These are phyloP conservation scores for Sarcocystis neurona DNA, from an alignment of 169 alveolate species.

Conservation along the genomic window DNA sequence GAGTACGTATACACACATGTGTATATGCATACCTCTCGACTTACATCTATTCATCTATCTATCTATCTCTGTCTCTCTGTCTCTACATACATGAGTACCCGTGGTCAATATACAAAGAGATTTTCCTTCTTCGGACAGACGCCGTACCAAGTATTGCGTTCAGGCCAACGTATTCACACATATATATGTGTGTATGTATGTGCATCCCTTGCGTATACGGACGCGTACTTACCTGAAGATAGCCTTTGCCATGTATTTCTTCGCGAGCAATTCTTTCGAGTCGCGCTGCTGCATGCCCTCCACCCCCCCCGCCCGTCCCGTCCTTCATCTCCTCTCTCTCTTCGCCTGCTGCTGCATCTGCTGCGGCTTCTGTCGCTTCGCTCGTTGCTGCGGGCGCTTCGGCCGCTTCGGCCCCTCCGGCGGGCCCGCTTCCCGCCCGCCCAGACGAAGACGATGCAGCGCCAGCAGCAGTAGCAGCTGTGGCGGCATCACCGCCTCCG, in stretches of 20 bases:
- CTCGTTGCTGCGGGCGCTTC: not conserved
- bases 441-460: not conserved
- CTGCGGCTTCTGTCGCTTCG: not conserved
- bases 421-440: too few relatives aligned
- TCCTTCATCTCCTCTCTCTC: constrained; percentile 39
- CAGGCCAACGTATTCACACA: too few relatives aligned
- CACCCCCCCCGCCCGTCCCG: constrained; percentile 37
- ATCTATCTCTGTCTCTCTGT: too few relatives aligned
- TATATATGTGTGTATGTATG: too few relatives aligned
- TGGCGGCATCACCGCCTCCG: not conserved
- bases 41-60: too few relatives aligned
- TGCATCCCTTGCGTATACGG: not conserved
- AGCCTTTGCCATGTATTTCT: constrained; percentile 19
- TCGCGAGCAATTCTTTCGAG: constrained; percentile 35
- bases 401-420: not conserved
- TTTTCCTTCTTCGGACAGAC: too few relatives aligned
- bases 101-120: too few relatives aligned
- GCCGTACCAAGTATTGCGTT: too few relatives aligned
- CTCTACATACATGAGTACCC: too few relatives aligned
- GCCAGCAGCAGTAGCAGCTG: not conserved
- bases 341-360: not conserved
- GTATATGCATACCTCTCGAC: too few relatives aligned
- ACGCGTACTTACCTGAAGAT: not conserved
- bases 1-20: too few relatives aligned
- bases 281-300: constrained; percentile 26